These are phyloP conservation scores for Boletus barrowsii DNA, from an alignment of 768 basidiomycete genomes.

Conservation along the genomic window DNA sequence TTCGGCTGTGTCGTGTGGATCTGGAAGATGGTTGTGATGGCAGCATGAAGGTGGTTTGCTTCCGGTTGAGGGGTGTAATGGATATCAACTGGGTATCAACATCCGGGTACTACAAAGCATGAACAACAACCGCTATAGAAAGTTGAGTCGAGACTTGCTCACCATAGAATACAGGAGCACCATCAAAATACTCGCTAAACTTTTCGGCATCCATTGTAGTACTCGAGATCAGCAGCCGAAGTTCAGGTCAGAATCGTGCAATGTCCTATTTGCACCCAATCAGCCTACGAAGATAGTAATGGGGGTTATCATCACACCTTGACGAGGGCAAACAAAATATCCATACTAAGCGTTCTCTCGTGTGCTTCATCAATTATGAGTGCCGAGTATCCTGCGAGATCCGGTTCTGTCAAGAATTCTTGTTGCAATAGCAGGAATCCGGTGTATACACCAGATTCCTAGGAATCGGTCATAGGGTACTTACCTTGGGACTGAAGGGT, in stretches of 20 bases:
- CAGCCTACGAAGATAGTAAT: constrained; percentile 20
- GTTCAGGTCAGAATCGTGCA: constrained; percentile 91
- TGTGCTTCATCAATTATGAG: constrained; percentile 99
- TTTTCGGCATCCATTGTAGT: constrained; percentile 98
- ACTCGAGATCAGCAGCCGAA: constrained; percentile 89
- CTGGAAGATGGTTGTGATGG: constrained; percentile 98
- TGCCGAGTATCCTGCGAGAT: constrained; percentile 90
- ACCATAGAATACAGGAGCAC: constrained; percentile 94
- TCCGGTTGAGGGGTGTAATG: constrained; percentile 99
- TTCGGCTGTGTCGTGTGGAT: constrained; percentile 98
- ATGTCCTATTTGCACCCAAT: constrained; percentile 66
- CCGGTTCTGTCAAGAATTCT: constrained; percentile 95
- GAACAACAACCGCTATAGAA: not conserved
- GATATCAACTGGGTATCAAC: constrained; percentile 95
- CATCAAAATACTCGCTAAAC: constrained; percentile 96
- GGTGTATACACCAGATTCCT: too few relatives aligned
- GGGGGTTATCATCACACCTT: constrained; percentile 65
- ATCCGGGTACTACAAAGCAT: constrained; percentile 75
- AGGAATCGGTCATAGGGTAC: too few relatives aligned
- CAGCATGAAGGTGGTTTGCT: constrained; percentile 97
- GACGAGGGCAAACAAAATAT: constrained; percentile 96
- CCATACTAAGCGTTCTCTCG: constrained; percentile 95
- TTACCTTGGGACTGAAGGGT: too few relatives aligned
- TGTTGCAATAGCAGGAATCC: too few relatives aligned
- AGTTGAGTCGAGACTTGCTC: constrained; percentile 23